A percentile compares a stretch with the other conserved stretches of the same genome.
Evolutionary conservation across 1,284 basidiomycete genomes (phyloP).

Genomic region (Rhizoctonia solani): DNA sequence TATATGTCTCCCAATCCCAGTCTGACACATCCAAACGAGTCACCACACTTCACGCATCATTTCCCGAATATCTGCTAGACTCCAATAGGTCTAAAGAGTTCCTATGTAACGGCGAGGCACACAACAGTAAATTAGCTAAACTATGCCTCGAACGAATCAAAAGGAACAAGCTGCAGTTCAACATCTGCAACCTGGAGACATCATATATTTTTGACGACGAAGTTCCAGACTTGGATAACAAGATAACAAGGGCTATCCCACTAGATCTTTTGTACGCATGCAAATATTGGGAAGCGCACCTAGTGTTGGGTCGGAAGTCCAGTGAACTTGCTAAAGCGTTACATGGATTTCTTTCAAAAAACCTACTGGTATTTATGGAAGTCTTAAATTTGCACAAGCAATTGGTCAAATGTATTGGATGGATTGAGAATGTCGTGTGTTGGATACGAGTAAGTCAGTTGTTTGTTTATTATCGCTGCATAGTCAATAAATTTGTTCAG

Average conservation of each 20-base stretch:
- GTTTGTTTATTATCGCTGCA: neutral
- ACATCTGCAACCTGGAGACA: constrained; percentile 7
- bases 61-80: neutral
- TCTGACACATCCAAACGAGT: neutral
- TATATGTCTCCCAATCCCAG: neutral
- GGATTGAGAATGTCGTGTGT: neutral
- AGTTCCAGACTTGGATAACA: neutral
- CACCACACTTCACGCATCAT: neutral
- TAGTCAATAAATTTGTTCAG: neutral
- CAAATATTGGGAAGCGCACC: constrained; percentile 1
- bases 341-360: neutral
- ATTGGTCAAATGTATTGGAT: neutral
- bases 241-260: neutral
- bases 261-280: neutral
- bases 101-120: neutral
- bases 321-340: neutral
- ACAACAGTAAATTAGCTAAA: neutral
- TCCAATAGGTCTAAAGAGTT: neutral
- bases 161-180: neutral
- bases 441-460: neutral
- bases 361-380: constrained; percentile 19
- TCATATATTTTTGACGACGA: constrained; percentile 7
- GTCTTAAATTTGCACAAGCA: constrained; percentile 8
- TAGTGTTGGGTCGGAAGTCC: neutral
- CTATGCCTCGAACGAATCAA: neutral